Evolutionary conservation across 2,329 filamentous ascomycete species (phyloP), one percentile per base, ranked within the genome.

Genomic region (Eurotiales sp.): DNA sequence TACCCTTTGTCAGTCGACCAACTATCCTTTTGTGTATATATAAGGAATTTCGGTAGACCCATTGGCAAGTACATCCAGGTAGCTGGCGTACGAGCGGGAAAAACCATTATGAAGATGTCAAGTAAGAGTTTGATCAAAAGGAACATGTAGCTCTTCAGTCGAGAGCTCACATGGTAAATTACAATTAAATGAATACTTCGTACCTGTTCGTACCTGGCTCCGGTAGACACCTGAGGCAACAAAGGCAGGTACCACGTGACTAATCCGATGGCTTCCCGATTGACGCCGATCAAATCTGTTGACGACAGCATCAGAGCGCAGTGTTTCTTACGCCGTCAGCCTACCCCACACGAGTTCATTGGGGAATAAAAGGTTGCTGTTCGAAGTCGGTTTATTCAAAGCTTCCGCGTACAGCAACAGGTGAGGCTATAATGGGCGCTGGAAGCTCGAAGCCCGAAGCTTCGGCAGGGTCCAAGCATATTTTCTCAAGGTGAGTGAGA

Each of bases 401-500:
- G 40, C 22, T 11, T 11, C 30, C n/a, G n/a, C 14, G 45, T 14
- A 41, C 46, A 17, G 47, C 51, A 29, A 23, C 21, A 45, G 46
- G 45, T 48, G 53, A 50, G 50, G 50, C 42, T 52, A 65, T 59
- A 66, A 85, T 86, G 82, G 82, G 82, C 67, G 77, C 78, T 64
- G 80, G 80, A 60, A 76, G 77, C 70, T 85, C 82, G 48, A 84
- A 84, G 71, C 78, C 78, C 60, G 74, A 78, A 56, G 72, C 71
- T 57, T 69, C 75, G 62, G 71, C 64, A 55, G 63, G 61, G 58
- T 66, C 76, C 60, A 80, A 82, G 70, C 81, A 84, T 71, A 73
- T 84, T 64, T 85, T 86, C 69, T 75, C 78, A 46, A 75, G 81
- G 81, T 85, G 72, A 55, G 77, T 71, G 8, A 11, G 25, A 6